A percentile compares a stretch with the other conserved stretches of the same genome.
phyloP scores from a whole-genome alignment of 495 filamentous ascomycete genomes.

The Trichodelitschia bisporula region DNA sequence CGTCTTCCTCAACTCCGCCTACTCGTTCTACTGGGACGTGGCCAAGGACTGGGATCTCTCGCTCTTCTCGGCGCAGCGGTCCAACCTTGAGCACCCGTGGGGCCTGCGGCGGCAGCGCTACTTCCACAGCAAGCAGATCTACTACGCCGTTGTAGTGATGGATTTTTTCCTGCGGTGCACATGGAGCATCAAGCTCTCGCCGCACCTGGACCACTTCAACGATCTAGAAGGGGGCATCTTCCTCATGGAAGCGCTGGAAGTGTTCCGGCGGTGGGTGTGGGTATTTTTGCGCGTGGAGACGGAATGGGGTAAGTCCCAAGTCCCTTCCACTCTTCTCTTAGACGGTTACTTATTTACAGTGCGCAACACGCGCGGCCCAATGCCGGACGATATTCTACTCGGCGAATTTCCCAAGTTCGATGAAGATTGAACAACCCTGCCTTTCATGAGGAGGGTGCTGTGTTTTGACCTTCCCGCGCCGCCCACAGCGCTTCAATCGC shows the following conservation, averaged over 20 bases:
- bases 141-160: constrained; percentile 58
- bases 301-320: constrained; percentile 44
- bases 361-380: constrained; percentile 26
- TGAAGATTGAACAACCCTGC: constrained; percentile 25
- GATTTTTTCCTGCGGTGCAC: constrained; percentile 70
- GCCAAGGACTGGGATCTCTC: constrained; percentile 90
- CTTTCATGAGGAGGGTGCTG: no score
- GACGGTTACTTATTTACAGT: constrained; percentile 15
- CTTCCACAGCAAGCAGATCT: constrained; percentile 41
- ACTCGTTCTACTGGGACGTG: constrained; percentile 97
- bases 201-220: constrained; percentile 54
- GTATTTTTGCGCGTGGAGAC: constrained; percentile 86
- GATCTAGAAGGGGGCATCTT: constrained; percentile 75
- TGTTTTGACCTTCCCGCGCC: no score
- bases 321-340: constrained; percentile 8
- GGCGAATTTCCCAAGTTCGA: constrained; percentile 27
- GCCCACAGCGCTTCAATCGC: constrained; percentile 5
- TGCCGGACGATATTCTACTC: constrained; percentile 28
- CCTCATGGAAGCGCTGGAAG: constrained; percentile 63
- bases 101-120: constrained; percentile 50
- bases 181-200: constrained; percentile 66
- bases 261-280: constrained; percentile 83
- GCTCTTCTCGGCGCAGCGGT: constrained; percentile 36
- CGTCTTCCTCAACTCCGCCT: constrained; percentile 57
- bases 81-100: constrained; percentile 38